These are phyloP conservation scores for Eucalyptus melliodora DNA, from an alignment of 345 rosid species.

Conservation along the genomic window DNA sequence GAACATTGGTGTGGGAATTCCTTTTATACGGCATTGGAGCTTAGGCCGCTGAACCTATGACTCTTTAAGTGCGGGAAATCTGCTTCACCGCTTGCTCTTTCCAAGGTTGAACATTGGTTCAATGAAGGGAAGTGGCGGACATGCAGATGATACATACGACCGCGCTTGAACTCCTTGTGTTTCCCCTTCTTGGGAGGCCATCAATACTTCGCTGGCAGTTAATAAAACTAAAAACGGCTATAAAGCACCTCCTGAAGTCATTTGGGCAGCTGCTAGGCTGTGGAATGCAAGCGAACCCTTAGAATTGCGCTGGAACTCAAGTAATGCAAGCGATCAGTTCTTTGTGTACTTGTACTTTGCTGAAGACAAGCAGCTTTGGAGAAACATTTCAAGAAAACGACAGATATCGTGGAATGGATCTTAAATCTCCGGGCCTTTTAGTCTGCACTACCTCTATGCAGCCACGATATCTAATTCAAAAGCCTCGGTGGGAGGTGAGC, in stretches of 20 bases:
- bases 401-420: slow-evolving; percentile 17
- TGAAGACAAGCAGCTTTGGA: slow-evolving; percentile 16
- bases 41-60: slow-evolving; percentile 13
- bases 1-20: slow-evolving; percentile 8
- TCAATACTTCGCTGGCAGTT: too few relatives aligned
- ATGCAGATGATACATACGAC: too few relatives aligned
- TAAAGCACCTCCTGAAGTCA: slow-evolving; percentile 19
- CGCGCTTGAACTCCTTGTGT: too few relatives aligned
- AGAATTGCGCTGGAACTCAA: neutral
- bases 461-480: neutral
- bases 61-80: neutral
- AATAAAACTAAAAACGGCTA: slow-evolving; percentile 13
- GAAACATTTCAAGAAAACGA: slow-evolving; percentile 22
- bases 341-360: slow-evolving; percentile 34
- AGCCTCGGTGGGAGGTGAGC: slow-evolving; percentile 5
- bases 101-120: too few relatives aligned
- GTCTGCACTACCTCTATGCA: slow-evolving; percentile 7
- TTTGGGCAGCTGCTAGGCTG: slow-evolving; percentile 17
- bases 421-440: slow-evolving; percentile 5
- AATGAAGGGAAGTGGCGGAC: too few relatives aligned
- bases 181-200: too few relatives aligned
- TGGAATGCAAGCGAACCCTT: neutral
- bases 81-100: too few relatives aligned
- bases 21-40: slow-evolving; percentile 19
- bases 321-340: slow-evolving; percentile 6